These are phyloP conservation scores for Leccinum olivaceopallidum DNA, from an alignment of 768 basidiomycete genomes.

Conservation along the genomic window DNA sequence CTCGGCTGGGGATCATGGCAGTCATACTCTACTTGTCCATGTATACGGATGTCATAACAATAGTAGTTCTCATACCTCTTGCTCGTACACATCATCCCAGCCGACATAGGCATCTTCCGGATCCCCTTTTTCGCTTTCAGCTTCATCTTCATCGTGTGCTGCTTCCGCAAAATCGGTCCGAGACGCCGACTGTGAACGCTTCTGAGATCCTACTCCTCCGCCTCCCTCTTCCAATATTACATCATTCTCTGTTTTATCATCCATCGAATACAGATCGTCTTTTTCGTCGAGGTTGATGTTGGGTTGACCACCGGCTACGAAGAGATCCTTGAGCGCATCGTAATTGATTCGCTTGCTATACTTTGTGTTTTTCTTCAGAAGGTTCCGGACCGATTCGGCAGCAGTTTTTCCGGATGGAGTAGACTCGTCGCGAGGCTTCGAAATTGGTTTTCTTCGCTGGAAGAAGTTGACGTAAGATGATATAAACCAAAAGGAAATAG, in stretches of 20 bases:
- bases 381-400: slow-evolving; percentile 38
- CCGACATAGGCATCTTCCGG: slow-evolving; percentile 32
- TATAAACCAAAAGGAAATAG: slow-evolving; percentile 31
- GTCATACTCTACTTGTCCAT: slow-evolving; percentile 1
- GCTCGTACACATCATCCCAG: slow-evolving; percentile 64
- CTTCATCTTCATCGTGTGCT: slow-evolving; percentile 25
- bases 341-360: slow-evolving; percentile 96
- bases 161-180: slow-evolving; percentile 6
- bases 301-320: slow-evolving; percentile 44
- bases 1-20: slow-evolving; percentile 8
- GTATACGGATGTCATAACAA: neutral
- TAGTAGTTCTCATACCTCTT: slow-evolving; percentile 51
- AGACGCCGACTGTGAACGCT: slow-evolving; percentile 35
- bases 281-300: slow-evolving; percentile 39
- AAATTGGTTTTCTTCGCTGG: slow-evolving; percentile 68
- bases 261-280: slow-evolving; percentile 54
- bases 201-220: slow-evolving; percentile 32
- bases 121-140: slow-evolving; percentile 43
- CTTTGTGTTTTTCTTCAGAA: slow-evolving; percentile 82
- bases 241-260: slow-evolving; percentile 46
- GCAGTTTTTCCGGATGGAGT: slow-evolving; percentile 45
- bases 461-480: slow-evolving; percentile 11
- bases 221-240: slow-evolving; percentile 41
- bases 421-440: slow-evolving; percentile 71
- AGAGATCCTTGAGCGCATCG: slow-evolving; percentile 80